Evolutionary conservation across 2,329 filamentous ascomycete species (phyloP).

Genomic region (Tolypocladium sp.): DNA sequence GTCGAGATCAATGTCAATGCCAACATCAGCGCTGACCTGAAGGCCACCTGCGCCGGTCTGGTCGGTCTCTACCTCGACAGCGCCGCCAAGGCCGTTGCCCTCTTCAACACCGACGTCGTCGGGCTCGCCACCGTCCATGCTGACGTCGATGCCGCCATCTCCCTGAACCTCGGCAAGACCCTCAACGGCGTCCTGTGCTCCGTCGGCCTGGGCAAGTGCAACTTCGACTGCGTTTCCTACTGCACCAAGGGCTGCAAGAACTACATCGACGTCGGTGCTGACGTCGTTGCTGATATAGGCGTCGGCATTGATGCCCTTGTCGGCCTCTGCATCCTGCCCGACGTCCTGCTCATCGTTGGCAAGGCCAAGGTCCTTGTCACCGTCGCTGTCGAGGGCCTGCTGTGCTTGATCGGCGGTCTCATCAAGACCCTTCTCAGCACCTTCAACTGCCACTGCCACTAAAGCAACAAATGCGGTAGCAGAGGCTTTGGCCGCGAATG

Average conservation of each 20-base stretch:
- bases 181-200: slow-evolving; percentile 16
- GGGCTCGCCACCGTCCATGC: slow-evolving; percentile 17
- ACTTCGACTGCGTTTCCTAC: slow-evolving; percentile 28
- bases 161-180: slow-evolving; percentile 13
- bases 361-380: slow-evolving; percentile 14
- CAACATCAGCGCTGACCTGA: slow-evolving; percentile 19
- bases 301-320: slow-evolving; percentile 17
- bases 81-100: slow-evolving; percentile 19
- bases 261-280: slow-evolving; percentile 21
- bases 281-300: slow-evolving; percentile 8
- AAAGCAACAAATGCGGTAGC: neutral
- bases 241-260: slow-evolving; percentile 28
- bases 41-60: slow-evolving; percentile 21
- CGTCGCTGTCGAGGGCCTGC: slow-evolving; percentile 18
- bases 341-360: slow-evolving; percentile 18
- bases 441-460: slow-evolving; percentile 24
- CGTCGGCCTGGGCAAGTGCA: slow-evolving; percentile 21
- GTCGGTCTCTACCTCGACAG: slow-evolving; percentile 21
- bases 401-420: slow-evolving; percentile 23
- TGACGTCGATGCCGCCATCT: slow-evolving; percentile 16
- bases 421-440: slow-evolving; percentile 16
- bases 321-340: slow-evolving; percentile 22
- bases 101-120: slow-evolving; percentile 27
- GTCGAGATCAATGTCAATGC: slow-evolving; percentile 10
- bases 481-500: neutral